phyloP scores from a whole-genome alignment of 2,329 filamentous ascomycete genomes.

The Graphiopsis chlorocephala region DNA sequence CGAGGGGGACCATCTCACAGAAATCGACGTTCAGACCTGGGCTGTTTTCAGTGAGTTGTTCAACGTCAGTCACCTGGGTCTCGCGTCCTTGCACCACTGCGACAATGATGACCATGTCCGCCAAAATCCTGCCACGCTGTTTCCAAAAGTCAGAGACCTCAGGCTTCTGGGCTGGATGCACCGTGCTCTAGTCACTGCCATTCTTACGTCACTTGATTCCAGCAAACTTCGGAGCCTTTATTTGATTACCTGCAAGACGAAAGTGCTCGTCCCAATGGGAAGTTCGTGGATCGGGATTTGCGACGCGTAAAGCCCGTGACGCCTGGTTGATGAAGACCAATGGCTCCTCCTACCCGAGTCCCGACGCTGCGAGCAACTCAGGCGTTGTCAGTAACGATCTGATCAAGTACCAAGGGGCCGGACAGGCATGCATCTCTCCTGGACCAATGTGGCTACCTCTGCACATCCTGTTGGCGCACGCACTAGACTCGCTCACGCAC shows the following conservation, averaged over 20 bases:
- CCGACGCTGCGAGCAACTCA: too few relatives aligned
- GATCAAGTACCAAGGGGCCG: constrained; percentile 15
- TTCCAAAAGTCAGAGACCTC: constrained; percentile 18
- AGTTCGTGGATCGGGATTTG: too few relatives aligned
- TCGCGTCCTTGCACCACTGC: constrained; percentile 15
- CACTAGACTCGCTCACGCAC: constrained; percentile 14
- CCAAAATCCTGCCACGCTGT: constrained; percentile 12
- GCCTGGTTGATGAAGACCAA: too few relatives aligned
- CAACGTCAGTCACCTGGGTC: constrained; percentile 17
- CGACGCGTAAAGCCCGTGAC: too few relatives aligned
- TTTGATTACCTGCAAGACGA: constrained; percentile 17
- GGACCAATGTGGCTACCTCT: constrained; percentile 19
- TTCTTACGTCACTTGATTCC: constrained; percentile 9
- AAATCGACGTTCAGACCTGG: constrained; percentile 17
- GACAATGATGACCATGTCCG: constrained; percentile 9
- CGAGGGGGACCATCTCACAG: background rate
- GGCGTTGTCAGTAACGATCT: too few relatives aligned
- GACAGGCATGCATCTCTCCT: constrained; percentile 13
- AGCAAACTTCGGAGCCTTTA: constrained; percentile 15
- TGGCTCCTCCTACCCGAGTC: too few relatives aligned
- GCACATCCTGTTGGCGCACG: constrained; percentile 9
- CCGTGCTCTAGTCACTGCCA: constrained; percentile 15
- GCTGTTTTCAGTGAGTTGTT: constrained; percentile 10
- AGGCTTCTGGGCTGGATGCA: constrained; percentile 19
- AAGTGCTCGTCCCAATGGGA: constrained; percentile 15